Evolutionary conservation across 129 eudicot species (phyloP).

Genomic region (Arctium minus): DNA sequence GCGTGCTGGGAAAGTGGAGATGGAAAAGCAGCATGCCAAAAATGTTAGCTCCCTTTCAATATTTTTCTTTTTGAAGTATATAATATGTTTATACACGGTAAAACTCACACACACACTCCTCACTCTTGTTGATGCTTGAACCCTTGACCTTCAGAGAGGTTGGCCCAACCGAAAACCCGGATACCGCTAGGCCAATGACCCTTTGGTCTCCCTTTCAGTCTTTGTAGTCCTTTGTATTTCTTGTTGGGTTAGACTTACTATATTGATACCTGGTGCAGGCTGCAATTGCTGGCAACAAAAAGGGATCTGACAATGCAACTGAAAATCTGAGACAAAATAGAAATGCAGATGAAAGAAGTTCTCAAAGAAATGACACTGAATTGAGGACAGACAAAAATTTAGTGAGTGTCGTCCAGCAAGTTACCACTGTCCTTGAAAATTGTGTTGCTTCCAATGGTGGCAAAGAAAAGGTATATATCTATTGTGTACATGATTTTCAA

Average conservation of each 20-base stretch:
- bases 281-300: conserved; percentile 33
- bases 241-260: conserved; percentile 17
- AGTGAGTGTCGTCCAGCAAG: conserved; percentile 23
- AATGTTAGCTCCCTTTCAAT: conserved; percentile 19
- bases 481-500: neutral
- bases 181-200: neutral
- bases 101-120: neutral
- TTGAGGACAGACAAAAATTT: conserved; percentile 13
- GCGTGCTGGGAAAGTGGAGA: conserved; percentile 39
- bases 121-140: neutral
- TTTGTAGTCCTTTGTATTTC: neutral
- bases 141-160: neutral
- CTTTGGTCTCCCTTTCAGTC: neutral
- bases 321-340: conserved; percentile 22
- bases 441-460: conserved; percentile 29
- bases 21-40: conserved; percentile 34
- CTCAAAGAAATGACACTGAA: conserved; percentile 23
- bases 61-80: neutral
- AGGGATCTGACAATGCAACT: conserved; percentile 26
- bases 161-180: neutral
- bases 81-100: too few relatives aligned
- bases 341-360: conserved; percentile 29
- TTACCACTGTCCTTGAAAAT: conserved; percentile 23
- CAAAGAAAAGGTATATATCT: conserved; percentile 39
- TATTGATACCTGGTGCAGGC: conserved; percentile 33